Conservation (phyloP, 1,284 basidiomycete species). For the Mrakiaceae sp. region DNA sequence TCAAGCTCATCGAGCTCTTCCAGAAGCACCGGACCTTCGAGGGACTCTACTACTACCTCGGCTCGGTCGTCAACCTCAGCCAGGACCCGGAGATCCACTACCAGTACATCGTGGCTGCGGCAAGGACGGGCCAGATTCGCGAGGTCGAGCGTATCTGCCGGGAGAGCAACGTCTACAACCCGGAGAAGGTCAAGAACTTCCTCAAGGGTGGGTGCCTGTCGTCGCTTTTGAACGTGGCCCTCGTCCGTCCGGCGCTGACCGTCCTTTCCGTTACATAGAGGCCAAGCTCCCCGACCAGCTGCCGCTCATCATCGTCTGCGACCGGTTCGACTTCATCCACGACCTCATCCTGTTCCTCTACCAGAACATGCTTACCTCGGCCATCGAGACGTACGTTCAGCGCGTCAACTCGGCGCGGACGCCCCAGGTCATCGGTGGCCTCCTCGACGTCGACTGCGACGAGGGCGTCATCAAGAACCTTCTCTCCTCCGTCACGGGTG, state of each 20-base stretch:
- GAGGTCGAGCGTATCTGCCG: conserved; percentile 98
- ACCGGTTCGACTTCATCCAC: conserved; percentile 99
- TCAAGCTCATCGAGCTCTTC: conserved; percentile 97
- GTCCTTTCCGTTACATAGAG: conserved; percentile 41
- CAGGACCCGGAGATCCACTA: conserved; percentile 97
- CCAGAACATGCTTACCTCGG: conserved; percentile 92
- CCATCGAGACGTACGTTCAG: conserved; percentile 99
- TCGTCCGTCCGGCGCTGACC: neutral
- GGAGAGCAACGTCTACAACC: conserved; percentile 95
- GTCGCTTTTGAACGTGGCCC: neutral
- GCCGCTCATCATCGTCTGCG: conserved; percentile 98
- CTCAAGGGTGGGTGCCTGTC: conserved; percentile 46
- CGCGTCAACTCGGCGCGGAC: conserved; percentile 94
- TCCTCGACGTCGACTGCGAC: conserved; percentile 97
- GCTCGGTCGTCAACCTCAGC: conserved; percentile 93
- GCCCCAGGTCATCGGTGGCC: conserved; percentile 94
- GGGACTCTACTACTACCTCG: conserved; percentile 93
- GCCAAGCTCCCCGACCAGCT: conserved; percentile 94
- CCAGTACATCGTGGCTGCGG: conserved; percentile 99
- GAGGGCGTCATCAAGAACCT: conserved; percentile 92
- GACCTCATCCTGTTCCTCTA: conserved; percentile 98
- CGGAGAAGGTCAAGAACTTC: conserved; percentile 99
- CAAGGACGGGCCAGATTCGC: conserved; percentile 93
- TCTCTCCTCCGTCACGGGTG: conserved; percentile 85
- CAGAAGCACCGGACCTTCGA: conserved; percentile 98